These are phyloP conservation scores for Dothidotthia symphoricarpi DNA, from an alignment of 2,329 filamentous ascomycete genomes.

Conservation along the genomic window DNA sequence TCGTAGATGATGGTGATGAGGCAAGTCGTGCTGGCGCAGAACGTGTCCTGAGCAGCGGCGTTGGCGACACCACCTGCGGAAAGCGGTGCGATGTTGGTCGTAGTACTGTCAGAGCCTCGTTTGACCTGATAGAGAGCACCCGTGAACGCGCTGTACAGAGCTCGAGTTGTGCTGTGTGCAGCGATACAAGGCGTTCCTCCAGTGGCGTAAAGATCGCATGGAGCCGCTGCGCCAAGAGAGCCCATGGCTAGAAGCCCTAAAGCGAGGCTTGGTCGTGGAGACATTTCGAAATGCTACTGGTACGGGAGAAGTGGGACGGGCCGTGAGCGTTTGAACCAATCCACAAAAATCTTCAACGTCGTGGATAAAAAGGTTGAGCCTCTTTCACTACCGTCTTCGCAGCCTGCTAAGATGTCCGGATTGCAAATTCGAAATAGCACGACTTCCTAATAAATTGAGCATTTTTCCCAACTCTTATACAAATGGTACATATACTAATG, in stretches of 20 bases:
- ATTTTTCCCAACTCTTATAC: neutral
- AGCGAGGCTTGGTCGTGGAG: constrained; percentile 12
- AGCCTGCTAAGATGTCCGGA: neutral
- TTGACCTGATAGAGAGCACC: constrained; percentile 60
- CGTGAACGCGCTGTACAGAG: constrained; percentile 55
- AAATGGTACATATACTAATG: neutral
- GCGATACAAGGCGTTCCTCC: constrained; percentile 63
- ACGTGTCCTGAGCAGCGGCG: constrained; percentile 59
- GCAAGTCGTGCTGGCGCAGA: constrained; percentile 61
- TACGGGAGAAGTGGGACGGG: neutral
- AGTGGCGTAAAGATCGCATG: constrained; percentile 61
- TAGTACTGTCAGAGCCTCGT: constrained; percentile 54
- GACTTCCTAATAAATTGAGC: neutral
- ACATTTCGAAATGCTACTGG: constrained; percentile 4
- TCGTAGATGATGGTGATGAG: constrained; percentile 65
- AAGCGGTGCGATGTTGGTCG: constrained; percentile 51
- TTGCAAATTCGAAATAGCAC: too few relatives aligned
- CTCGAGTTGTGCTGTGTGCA: constrained; percentile 64
- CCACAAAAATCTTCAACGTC: neutral
- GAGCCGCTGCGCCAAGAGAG: constrained; percentile 52
- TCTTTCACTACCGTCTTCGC: neutral
- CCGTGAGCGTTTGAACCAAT: neutral
- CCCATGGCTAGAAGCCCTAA: constrained; percentile 39
- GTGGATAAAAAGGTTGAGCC: neutral
- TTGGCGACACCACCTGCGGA: constrained; percentile 63